Percentiles rank a stretch among this genome's conserved stretches.
Conservation (phyloP, 108 stramenopile species). For the Cylindrotheca closterium region DNA sequence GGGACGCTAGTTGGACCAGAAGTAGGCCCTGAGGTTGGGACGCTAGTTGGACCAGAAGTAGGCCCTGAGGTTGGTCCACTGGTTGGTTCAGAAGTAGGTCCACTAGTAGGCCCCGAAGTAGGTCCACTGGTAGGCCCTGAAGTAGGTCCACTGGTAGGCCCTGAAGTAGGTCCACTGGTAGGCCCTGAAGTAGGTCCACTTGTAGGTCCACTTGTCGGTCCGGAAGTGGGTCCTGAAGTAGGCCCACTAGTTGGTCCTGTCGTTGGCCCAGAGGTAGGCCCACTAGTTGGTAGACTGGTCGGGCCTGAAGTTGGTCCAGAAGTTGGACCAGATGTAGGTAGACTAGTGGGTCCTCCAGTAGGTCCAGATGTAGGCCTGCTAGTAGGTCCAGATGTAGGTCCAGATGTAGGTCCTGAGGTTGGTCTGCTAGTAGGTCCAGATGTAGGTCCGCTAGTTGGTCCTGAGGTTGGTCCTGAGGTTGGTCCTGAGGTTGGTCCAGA, state of each 20-base stretch:
- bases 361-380: too few relatives aligned
- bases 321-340: too few relatives aligned
- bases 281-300: constrained; percentile 2
- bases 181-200: neutral
- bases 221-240: neutral
- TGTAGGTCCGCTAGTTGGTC: too few relatives aligned
- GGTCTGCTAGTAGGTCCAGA: neutral
- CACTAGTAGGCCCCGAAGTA: constrained; percentile 3
- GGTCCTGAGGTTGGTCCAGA: constrained; percentile 15
- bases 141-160: neutral
- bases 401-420: constrained; percentile 1
- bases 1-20: neutral
- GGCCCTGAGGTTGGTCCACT: constrained; percentile 10
- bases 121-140: constrained; percentile 8
- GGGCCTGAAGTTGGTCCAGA: constrained; percentile 8
- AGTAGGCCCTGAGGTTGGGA: constrained; percentile 15
- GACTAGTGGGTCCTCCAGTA: too few relatives aligned
- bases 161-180: neutral
- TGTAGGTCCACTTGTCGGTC: neutral
- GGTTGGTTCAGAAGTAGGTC: constrained; percentile 10
- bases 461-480: constrained; percentile 8
- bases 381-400: constrained; percentile 8
- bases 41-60: too few relatives aligned
- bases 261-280: too few relatives aligned
- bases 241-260: constrained; percentile 9